Conservation (phyloP, 345 rosid species). For the Ceriops zippeliana region DNA sequence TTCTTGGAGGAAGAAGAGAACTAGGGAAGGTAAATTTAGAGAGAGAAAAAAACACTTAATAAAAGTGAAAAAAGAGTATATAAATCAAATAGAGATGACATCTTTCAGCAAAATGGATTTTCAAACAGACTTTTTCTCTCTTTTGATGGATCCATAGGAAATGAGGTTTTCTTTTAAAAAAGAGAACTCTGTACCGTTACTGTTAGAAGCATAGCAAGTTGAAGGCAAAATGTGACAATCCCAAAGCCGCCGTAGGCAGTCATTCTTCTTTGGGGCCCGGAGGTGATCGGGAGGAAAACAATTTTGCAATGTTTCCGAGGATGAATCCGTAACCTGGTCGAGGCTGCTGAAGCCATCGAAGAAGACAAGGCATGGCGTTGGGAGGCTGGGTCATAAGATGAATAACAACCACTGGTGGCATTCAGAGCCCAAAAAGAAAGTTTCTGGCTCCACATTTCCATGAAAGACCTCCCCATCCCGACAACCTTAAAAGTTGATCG, state of each 20-base stretch:
- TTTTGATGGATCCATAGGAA: no score
- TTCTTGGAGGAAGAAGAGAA: no score
- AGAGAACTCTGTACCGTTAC: no score
- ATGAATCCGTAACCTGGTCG: conserved; percentile 42
- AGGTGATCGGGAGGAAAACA: conserved; percentile 15
- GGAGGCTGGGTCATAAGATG: conserved; percentile 29
- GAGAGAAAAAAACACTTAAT: no score
- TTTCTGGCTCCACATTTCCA: conserved; percentile 9
- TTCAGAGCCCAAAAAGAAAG: conserved; percentile 1
- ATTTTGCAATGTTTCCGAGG: conserved; percentile 36
- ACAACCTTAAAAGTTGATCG: conserved; percentile 41
- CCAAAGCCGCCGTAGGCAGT: conserved; percentile 17
- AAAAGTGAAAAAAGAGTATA: no score
- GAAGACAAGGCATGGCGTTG: conserved; percentile 48
- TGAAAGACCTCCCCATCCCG: conserved; percentile 26
- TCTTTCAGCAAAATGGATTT: no score
- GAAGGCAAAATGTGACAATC: no score
- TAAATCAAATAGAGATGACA: no score
- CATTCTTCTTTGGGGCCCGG: conserved; percentile 19
- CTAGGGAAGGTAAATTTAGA: no score
- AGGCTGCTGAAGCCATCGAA: conserved; percentile 69
- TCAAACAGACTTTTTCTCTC: no score
- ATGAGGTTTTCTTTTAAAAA: no score
- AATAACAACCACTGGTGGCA: conserved; percentile 6
- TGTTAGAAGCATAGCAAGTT: no score